These are phyloP conservation scores for Fraxinus cuspidata DNA, from an alignment of 257 asterid genomes.

Conservation along the genomic window DNA sequence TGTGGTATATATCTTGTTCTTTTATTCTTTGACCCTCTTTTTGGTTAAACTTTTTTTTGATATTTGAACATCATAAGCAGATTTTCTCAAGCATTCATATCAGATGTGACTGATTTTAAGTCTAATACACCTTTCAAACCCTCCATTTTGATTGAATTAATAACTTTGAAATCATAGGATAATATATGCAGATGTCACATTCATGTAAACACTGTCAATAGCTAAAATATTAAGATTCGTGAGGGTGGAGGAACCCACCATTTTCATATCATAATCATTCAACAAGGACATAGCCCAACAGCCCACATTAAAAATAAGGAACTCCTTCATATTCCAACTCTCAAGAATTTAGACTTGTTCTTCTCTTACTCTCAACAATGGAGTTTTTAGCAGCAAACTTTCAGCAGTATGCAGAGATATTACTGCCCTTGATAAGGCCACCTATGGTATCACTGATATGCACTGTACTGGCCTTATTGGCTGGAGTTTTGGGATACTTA, in stretches of 20 bases:
- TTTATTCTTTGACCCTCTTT: too few species aligned
- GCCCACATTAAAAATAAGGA: slow-evolving; percentile 11
- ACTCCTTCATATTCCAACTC: slow-evolving; percentile 19
- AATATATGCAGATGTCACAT: slow-evolving; percentile 22
- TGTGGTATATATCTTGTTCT: too few species aligned
- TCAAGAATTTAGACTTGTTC: slow-evolving; percentile 4
- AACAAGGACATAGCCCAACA: slow-evolving; percentile 32
- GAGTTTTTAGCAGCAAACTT: slow-evolving; percentile 28
- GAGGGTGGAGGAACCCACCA: slow-evolving; percentile 38
- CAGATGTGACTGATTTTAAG: slow-evolving; percentile 15
- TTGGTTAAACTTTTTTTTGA: too few species aligned
- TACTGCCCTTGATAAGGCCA: slow-evolving; percentile 22
- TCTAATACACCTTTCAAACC: slow-evolving; percentile 4
- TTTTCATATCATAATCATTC: slow-evolving; percentile 30
- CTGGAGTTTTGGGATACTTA: slow-evolving; percentile 52
- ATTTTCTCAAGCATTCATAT: neutral
- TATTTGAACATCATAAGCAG: neutral
- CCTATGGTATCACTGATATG: slow-evolving; percentile 28
- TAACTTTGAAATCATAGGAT: slow-evolving; percentile 18
- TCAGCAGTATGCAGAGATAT: slow-evolving; percentile 16
- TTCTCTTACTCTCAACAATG: slow-evolving; percentile 34
- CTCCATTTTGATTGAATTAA: slow-evolving; percentile 11
- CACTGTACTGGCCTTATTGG: slow-evolving; percentile 39
- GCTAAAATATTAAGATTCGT: neutral
- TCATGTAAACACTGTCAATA: slow-evolving; percentile 20